These are phyloP conservation scores for Mortierella sp. DNA, from an alignment of 371 early-diverging fungal species.

Conservation along the genomic window DNA sequence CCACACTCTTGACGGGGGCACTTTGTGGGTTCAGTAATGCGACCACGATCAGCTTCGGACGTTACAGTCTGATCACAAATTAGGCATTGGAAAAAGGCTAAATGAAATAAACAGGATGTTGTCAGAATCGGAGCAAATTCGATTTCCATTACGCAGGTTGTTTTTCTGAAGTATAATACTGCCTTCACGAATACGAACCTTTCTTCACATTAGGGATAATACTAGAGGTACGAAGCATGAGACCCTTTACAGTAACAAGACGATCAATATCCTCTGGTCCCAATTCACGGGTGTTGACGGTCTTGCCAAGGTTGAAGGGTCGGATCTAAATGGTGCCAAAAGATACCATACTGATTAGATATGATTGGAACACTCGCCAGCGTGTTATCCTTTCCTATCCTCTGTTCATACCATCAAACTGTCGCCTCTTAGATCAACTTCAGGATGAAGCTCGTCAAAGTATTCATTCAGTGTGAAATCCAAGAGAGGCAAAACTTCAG, in stretches of 20 bases:
- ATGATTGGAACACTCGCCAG: background rate
- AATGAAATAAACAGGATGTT: background rate
- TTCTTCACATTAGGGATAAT: constrained; percentile 97
- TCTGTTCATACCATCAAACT: constrained; percentile 49
- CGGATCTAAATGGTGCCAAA: constrained; percentile 74
- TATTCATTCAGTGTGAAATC: constrained; percentile 91
- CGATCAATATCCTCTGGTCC: constrained; percentile 99
- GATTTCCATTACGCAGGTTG: too few species aligned
- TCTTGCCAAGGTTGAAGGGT: constrained; percentile 88
- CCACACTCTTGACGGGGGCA: constrained; percentile 90
- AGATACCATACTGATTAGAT: background rate
- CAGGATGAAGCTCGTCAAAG: constrained; percentile 80
- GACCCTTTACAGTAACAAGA: constrained; percentile 95
- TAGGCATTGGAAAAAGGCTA: constrained; percentile 93
- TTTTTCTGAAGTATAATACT: background rate
- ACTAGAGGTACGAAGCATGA: constrained; percentile 93
- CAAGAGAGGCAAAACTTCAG: constrained; percentile 97
- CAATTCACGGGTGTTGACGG: constrained; percentile 94
- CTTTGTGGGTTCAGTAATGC: constrained; percentile 92
- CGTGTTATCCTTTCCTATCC: background rate
- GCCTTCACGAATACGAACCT: constrained; percentile 56
- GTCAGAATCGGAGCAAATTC: background rate
- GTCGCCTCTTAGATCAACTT: constrained; percentile 65
- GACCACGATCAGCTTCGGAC: constrained; percentile 92
- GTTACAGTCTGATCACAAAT: constrained; percentile 87